phyloP scores from a whole-genome alignment of 192 early-diverging fungal genomes.

The Coemansia sp. region DNA sequence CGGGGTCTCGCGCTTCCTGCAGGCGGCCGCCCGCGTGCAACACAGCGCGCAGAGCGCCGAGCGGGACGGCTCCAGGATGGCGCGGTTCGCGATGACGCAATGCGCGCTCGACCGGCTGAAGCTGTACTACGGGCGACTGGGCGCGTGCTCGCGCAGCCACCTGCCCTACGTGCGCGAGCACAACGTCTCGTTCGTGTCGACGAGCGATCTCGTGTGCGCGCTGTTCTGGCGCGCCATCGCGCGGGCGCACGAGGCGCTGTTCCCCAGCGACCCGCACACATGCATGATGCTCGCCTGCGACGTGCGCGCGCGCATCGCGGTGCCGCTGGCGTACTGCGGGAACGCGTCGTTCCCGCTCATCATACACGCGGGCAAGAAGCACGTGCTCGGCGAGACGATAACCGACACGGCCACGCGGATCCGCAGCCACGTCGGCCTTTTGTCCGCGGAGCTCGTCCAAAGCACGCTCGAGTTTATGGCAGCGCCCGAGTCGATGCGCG shows the following conservation, averaged over 20 bases:
- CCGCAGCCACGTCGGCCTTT: constrained; percentile 10
- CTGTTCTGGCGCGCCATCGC: constrained; percentile 41
- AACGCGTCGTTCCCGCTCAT: constrained; percentile 40
- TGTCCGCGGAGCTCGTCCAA: constrained; percentile 7
- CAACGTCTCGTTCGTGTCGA: constrained; percentile 23
- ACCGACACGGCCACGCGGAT: constrained; percentile 37
- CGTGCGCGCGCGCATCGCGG: constrained; percentile 19
- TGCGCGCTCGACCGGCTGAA: constrained; percentile 12
- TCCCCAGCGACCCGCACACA: constrained; percentile 26
- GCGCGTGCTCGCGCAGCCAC: constrained; percentile 3
- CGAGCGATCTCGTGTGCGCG: constrained; percentile 27
- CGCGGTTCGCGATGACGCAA: constrained; percentile 10
- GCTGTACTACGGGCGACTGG: constrained; percentile 3
- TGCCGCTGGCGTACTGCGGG: constrained; percentile 23
- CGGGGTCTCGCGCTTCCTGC: not conserved
- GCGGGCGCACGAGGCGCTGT: constrained; percentile 11
- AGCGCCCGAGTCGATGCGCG: constrained; percentile 4
- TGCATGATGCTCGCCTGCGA: constrained; percentile 45
- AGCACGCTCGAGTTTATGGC: constrained; percentile 18
- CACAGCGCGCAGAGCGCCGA: not conserved
- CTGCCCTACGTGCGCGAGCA: not conserved
- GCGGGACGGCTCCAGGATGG: not conserved
- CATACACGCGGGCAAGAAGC: constrained; percentile 16
- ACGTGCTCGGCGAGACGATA: constrained; percentile 10
- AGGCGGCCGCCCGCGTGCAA: not conserved